Percentiles rank a stretch among this genome's conserved stretches.
phyloP scores from a whole-genome alignment of 306 rosid species.

The Styphnolobium japonicum region DNA sequence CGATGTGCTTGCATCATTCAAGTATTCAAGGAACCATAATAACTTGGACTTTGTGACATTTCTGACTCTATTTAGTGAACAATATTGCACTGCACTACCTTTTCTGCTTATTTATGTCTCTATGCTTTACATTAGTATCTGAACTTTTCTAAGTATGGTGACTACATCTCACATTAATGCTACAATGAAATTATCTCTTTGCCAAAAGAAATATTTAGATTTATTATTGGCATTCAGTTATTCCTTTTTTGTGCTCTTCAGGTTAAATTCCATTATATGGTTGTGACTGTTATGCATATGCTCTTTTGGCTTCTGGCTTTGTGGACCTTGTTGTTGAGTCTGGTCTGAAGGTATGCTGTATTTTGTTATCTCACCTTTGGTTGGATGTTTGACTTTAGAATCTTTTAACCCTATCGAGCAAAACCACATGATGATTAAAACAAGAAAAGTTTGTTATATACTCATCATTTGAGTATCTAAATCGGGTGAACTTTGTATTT shows the following conservation, averaged over 20 bases:
- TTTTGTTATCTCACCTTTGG: neutral
- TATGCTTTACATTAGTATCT: neutral
- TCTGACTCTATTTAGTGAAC: neutral
- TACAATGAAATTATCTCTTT: neutral
- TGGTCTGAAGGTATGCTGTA: constrained; percentile 70
- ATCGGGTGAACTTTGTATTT: constrained; percentile 19
- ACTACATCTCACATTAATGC: neutral
- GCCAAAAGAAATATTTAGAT: neutral
- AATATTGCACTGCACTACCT: neutral
- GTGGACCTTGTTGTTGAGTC: constrained; percentile 95
- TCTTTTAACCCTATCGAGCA: neutral
- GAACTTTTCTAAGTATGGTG: neutral
- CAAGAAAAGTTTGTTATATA: neutral
- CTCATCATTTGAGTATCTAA: neutral
- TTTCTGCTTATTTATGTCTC: neutral
- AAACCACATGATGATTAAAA: constrained; percentile 10
- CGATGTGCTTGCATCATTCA: neutral
- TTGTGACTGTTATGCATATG: constrained; percentile 98
- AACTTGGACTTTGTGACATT: neutral
- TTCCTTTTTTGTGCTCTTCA: constrained; percentile 28
- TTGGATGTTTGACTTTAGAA: constrained; percentile 11
- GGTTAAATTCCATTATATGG: constrained; percentile 95
- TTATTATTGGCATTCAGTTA: neutral
- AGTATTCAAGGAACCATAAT: neutral
- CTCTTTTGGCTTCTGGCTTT: constrained; percentile 85